These are phyloP conservation scores for Trametes sp. DNA, from an alignment of 1,284 basidiomycete species.

Conservation along the genomic window DNA sequence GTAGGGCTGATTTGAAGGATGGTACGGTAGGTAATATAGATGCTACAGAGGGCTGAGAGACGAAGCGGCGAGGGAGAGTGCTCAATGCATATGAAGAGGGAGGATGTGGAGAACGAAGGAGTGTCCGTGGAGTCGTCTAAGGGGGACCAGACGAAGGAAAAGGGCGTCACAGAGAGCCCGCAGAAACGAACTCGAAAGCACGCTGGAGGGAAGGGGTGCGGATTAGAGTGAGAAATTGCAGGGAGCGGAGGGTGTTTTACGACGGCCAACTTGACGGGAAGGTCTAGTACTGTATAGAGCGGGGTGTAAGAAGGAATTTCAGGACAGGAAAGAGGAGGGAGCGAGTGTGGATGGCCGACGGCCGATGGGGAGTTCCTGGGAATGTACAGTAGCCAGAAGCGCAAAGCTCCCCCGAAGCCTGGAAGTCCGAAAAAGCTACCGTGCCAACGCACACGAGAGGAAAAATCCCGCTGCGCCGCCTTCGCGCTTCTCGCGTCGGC, in stretches of 20 bases:
- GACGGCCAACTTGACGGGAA: background rate
- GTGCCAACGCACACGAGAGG: background rate
- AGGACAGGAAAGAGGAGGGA: background rate
- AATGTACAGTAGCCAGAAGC: background rate
- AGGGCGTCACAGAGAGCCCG: too few relatives aligned
- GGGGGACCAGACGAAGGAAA: too few relatives aligned
- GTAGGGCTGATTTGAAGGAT: too few relatives aligned
- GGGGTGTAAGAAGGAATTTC: background rate
- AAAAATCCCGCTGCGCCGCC: background rate
- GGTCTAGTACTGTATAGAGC: background rate
- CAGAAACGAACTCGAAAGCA: too few relatives aligned
- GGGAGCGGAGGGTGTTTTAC: background rate
- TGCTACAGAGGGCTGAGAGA: too few relatives aligned
- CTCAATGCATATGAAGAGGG: too few relatives aligned
- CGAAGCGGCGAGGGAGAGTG: too few relatives aligned
- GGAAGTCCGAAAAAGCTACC: background rate
- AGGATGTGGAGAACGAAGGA: too few relatives aligned
- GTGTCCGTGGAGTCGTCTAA: too few relatives aligned
- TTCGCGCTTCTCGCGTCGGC: background rate
- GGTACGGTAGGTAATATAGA: too few relatives aligned
- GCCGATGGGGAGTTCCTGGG: background rate
- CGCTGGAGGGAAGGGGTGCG: background rate
- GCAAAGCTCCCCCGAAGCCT: background rate
- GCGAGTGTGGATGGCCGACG: background rate
- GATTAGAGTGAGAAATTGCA: background rate